phyloP scores from a whole-genome alignment of 23 red algal species.

The Agarophyton chilense region DNA sequence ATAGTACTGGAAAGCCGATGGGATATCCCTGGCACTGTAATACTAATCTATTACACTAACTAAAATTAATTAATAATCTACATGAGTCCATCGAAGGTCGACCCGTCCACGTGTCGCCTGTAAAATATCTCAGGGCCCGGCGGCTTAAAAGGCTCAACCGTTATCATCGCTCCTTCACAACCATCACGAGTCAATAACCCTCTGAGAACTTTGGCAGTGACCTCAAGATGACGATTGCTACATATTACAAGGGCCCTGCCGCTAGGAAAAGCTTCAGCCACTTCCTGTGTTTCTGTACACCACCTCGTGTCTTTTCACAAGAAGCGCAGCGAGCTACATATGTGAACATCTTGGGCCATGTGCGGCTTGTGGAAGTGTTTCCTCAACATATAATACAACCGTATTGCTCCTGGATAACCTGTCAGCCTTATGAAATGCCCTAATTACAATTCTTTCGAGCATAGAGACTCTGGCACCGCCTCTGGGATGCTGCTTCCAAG shows the following conservation, averaged over 20 bases:
- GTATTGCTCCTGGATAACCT: neutral
- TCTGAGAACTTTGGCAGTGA: neutral
- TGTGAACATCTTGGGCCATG: neutral
- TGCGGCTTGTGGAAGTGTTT: neutral
- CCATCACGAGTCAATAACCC: neutral
- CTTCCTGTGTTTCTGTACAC: no score
- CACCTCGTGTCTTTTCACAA: no score
- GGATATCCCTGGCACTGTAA: no score
- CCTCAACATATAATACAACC: neutral
- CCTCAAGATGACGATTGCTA: neutral
- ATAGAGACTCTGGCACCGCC: neutral
- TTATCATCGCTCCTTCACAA: no score
- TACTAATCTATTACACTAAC: no score
- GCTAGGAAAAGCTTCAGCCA: neutral
- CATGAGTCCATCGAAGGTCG: no score
- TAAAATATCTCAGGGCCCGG: no score
- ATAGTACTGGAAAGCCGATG: no score
- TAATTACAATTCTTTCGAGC: neutral
- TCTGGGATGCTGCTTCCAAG: neutral
- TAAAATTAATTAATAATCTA: no score
- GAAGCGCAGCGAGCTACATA: no score
- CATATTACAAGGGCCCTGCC: neutral
- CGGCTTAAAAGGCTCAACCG: no score
- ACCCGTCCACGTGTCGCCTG: no score
- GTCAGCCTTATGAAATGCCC: neutral